Base-by-base conservation (phyloP, 1,284 basidiomycete genomes). In the Naganishia sp. region DNA sequence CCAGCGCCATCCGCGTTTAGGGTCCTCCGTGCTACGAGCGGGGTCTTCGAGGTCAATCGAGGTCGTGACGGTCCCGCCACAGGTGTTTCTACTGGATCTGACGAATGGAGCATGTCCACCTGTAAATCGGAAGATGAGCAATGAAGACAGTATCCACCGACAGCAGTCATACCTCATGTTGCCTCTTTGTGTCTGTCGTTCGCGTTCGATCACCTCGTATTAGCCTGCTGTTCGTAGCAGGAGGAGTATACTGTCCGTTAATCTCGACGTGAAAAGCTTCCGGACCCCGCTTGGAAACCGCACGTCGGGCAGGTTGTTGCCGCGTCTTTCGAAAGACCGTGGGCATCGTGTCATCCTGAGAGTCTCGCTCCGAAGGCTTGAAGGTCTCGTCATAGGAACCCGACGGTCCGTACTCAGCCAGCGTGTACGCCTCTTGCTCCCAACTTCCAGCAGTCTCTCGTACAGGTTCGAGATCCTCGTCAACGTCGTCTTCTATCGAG, bases 301-400 rank as follows among this genome's bases (percentile, higher is more conserved):
- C 59, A 21, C 11, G n/a, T 43, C 59, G 39, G 2, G 45, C 48
- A 13, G 59, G 59, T 44, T 61, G 59, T 23, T 61, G 59, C 13
- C 59, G n/a, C 21, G 33, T 44, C 59, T 61, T 61, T 21, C 46
- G 36, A 6, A 43, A 16, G 23, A 15, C 21, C 6, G 4, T 21
- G 2, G 33, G 48, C 46, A 61, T 49, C 39, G 48, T 50, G 5
- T 61, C 59, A 23, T 52, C 59, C 16, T 61, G 36, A 7, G 59
- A 52, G 13, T 61, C 48, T 1, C 49, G 59, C 59, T 61, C 48
- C 39, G 49, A 23, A 31, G 59, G 59, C 23, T 42, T 43, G 28
- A 28, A 61, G 2, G 59, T 61, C 36, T 61, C 59, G 23, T 61
- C 59, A 43, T 52, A 61, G 0, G 56, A 31, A 0, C 28, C 44